A percentile compares a stretch with the other conserved stretches of the same genome.
phyloP scores from a whole-genome alignment of 2,329 filamentous ascomycete genomes.

The Cercospora citrullina region DNA sequence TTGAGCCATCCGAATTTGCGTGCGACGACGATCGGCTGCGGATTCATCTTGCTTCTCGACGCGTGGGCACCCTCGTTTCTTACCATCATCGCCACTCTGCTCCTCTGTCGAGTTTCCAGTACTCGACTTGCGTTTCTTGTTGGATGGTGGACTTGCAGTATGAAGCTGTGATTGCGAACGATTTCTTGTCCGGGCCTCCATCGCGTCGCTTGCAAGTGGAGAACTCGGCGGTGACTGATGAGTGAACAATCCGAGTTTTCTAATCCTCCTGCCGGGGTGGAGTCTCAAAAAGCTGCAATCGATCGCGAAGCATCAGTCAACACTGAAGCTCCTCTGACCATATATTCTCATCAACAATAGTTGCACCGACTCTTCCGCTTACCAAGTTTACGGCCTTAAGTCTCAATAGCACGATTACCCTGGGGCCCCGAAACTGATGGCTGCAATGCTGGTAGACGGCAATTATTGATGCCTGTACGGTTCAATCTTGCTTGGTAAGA shows the following conservation, averaged over 20 bases:
- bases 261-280: not conserved
- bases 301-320: not conserved
- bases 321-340: not conserved
- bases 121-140: constrained; percentile 22
- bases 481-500: not conserved
- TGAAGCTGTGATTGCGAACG: not conserved
- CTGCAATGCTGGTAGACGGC: not conserved
- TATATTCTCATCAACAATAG: not conserved
- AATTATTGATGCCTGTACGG: not conserved
- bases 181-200: constrained; percentile 6
- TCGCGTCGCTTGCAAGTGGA: not conserved
- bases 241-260: not conserved
- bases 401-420: not conserved
- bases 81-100: constrained; percentile 37
- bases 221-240: not conserved
- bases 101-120: constrained; percentile 20
- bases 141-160: not conserved
- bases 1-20: constrained; percentile 84
- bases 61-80: constrained; percentile 70
- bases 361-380: not conserved
- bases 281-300: not conserved
- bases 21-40: constrained; percentile 75
- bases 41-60: constrained; percentile 77
- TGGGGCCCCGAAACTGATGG: not conserved
- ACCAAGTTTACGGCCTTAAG: not conserved